Evolutionary conservation across 495 filamentous ascomycete species (phyloP), one percentile per base, ranked within the genome.

Genomic region (Trichodelitschia bisporula): DNA sequence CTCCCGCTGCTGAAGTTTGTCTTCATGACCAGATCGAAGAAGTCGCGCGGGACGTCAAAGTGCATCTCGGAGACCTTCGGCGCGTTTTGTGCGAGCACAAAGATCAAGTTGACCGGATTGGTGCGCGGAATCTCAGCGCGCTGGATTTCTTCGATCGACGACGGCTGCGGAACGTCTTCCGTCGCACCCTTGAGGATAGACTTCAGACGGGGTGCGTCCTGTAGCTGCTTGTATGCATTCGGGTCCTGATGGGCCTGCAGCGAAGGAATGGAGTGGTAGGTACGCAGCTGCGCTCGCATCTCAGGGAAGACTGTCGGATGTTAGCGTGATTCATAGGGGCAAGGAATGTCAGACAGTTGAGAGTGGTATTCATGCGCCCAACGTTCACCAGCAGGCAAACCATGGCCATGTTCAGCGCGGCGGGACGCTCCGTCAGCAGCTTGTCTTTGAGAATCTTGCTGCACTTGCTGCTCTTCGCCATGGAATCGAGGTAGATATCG

Each of bases 371-470:
- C 89, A 97, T 97, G 35, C 86, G 63, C 26, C 86, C 86, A 38
- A 97, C 72, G 47, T 97, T 97, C 43, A 97, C 86, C 45, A 97
- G 56, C 43, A 97, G 54, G 56, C 86, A 97, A 35, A 97, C 80
- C 86, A 97, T 97, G 5, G 86, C 86, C 89, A 97, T 97, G 44
- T 76, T 79, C 47, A 90, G 75, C 18, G 89, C 86, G 26, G 79
- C 80, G 33, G 75, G 68, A 41, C 78, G 73, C 47, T 95, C 86
- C 42, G 68, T 84, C 42, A 92, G 68, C 40, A 97, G 64, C 58
- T 97, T 97, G 42, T 97, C 86, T 46, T 89, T 77, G 30, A 97
- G 60, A 36, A 97, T 89, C 53, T 95, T 93, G 55, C 86, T 95
- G 18, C 83, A 93, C 58, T 97, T 97, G 62, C 79, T 93, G 51